Evolutionary conservation across 805 yeast species (phyloP), one percentile per base, ranked within the genome.

Genomic region (Saturnispora zaruensis): DNA sequence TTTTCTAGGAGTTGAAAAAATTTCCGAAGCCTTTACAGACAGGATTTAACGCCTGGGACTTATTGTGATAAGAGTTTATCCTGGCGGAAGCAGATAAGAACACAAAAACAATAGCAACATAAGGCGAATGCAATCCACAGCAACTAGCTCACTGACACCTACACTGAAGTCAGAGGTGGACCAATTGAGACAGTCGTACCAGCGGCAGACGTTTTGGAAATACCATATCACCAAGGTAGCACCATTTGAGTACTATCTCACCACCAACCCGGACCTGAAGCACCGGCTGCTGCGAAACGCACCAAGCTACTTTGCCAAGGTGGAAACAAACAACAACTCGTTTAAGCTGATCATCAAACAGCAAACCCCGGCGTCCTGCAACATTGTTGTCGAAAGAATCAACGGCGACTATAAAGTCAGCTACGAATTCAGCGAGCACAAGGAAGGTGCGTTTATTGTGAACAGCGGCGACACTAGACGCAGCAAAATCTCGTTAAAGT

Each of bases 261-360:
- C 88, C 1, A 83, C 90, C 0, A 83, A 80, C 56, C 89, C 89
- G 0, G 81, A 79, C 21, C 63, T 70, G 18, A 73, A 76, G 53
- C 88, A 83, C 59, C 62, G 77, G 34, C 75, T 73, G 54, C 76
- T 84, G 48, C 67, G 84, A 30, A 70, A 72, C 55, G 86, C 79
- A 0, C 88, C 88, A 0, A 80, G 86, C 3, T 80, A 77, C 57
- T 77, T 73, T 55, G 77, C 82, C 14, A 72, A 73, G 46, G 56
- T 75, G 2, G 60, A 64, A 38, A 41, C 64, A 2, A 57, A 57
- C 3, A 48, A 44, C 14, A 33, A 24, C 8, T 73, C 72, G 1
- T 71, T 65, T 51, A 55, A 61, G 18, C 50, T 72, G 41, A 30
- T 60, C 2, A 63, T 72, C 46, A 62, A 55, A 24, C 64, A 56